phyloP scores from a whole-genome alignment of 2,329 filamentous ascomycete genomes.

The Xylaria sp. region DNA sequence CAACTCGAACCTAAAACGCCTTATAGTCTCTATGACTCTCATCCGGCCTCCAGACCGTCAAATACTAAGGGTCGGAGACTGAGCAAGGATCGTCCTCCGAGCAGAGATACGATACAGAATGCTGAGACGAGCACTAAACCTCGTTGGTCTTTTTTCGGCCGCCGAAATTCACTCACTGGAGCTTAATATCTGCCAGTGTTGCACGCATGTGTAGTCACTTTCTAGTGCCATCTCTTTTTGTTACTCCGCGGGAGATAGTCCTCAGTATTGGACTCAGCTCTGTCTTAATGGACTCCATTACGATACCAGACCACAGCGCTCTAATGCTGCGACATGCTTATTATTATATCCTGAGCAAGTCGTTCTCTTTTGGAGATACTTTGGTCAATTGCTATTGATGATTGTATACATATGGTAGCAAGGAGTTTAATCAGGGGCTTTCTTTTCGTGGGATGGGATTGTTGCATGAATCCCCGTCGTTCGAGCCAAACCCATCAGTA shows the following conservation, averaged over 20 bases:
- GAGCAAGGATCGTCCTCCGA: constrained; percentile 31
- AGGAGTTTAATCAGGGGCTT: neutral
- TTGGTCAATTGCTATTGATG: constrained; percentile 2
- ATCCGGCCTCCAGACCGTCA: constrained; percentile 18
- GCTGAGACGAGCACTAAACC: constrained; percentile 6
- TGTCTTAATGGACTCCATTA: neutral
- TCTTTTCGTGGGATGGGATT: constrained; percentile 1
- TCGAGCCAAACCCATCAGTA: neutral
- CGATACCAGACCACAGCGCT: neutral
- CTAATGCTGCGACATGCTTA: neutral
- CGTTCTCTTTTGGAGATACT: neutral
- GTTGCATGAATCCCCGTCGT: constrained; percentile 7
- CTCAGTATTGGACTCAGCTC: neutral
- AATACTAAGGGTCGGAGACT: constrained; percentile 30
- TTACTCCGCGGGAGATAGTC: constrained; percentile 4
- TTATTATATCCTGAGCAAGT: neutral
- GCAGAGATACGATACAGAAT: constrained; percentile 10
- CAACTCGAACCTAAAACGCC: constrained; percentile 19
- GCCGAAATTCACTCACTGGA: constrained; percentile 30
- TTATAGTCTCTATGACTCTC: constrained; percentile 17
- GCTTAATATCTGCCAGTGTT: constrained; percentile 9
- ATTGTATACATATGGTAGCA: constrained; percentile 13
- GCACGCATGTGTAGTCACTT: neutral
- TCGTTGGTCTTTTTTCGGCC: constrained; percentile 37
- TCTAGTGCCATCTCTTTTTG: constrained; percentile 5